A percentile compares a stretch with the other conserved stretches of the same genome.
These are phyloP conservation scores for Ilex aquifolium DNA, from an alignment of 257 asterid species.

Conservation along the genomic window DNA sequence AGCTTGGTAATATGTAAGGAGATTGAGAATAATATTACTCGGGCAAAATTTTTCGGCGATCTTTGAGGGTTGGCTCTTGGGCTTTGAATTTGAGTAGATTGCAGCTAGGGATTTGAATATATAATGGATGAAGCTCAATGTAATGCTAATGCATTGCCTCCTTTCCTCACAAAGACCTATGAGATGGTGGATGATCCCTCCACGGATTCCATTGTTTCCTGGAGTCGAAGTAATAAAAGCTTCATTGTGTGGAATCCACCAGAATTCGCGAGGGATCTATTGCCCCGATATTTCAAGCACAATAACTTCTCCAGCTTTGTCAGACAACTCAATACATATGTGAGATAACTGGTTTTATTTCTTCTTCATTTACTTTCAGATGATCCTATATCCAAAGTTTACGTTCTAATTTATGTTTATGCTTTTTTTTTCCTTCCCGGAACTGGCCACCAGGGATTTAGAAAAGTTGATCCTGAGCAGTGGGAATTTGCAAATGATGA, in stretches of 20 bases:
- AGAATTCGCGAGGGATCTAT: constrained; percentile 58
- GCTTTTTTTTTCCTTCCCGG: background rate
- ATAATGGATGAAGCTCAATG: constrained; percentile 70
- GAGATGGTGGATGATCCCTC: constrained; percentile 90
- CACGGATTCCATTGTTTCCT: constrained; percentile 57
- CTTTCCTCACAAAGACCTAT: constrained; percentile 77
- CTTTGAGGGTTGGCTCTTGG: constrained; percentile 4
- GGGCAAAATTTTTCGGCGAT: background rate
- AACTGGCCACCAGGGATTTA: constrained; percentile 58
- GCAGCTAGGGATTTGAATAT: constrained; percentile 9
- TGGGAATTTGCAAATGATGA: constrained; percentile 92
- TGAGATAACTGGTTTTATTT: constrained; percentile 22
- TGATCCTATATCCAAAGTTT: background rate
- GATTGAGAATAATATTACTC: background rate
- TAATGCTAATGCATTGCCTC: constrained; percentile 60
- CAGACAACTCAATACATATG: constrained; percentile 90
- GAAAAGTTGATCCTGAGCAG: constrained; percentile 84
- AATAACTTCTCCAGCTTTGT: constrained; percentile 87
- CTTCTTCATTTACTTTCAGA: background rate
- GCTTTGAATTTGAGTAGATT: constrained; percentile 6
- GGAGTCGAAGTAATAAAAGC: constrained; percentile 67
- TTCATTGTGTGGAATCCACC: constrained; percentile 83
- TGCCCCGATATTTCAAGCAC: constrained; percentile 88
- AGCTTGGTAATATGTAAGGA: background rate
- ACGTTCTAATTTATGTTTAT: background rate